Evolutionary conservation across 2,329 filamentous ascomycete species (phyloP).

Genomic region (Magnaporthiopsis rhizophila): DNA sequence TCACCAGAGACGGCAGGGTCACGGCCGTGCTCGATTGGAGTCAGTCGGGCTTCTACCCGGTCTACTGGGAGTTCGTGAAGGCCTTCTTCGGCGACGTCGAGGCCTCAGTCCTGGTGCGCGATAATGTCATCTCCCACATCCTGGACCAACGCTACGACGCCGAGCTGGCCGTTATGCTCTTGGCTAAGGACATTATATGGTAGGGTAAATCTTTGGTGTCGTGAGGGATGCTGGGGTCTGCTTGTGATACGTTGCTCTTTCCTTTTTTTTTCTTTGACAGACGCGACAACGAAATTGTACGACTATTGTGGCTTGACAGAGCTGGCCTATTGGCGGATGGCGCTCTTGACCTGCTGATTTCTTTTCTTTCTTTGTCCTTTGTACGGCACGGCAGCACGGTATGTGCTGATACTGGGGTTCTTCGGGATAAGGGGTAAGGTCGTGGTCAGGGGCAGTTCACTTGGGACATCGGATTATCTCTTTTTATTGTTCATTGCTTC

Average conservation of each 20-base stretch:
- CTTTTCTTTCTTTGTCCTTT: not conserved
- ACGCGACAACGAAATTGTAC: not conserved
- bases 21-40: conserved; percentile 10
- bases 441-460: not conserved
- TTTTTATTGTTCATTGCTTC: not conserved
- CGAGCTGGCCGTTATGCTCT: conserved; percentile 9
- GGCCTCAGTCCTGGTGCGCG: conserved; percentile 6
- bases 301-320: not conserved
- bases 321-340: not conserved
- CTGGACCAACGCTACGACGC: conserved; percentile 5
- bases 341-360: not conserved
- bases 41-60: conserved; percentile 11
- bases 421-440: not conserved
- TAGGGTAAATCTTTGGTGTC: not conserved
- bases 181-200: conserved; percentile 10
- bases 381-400: not conserved
- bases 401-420: not conserved
- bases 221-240: too few relatives aligned
- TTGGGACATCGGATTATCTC: not conserved
- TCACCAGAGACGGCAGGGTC: conserved; percentile 8
- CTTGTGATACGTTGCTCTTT: too few relatives aligned
- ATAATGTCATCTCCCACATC: conserved; percentile 4
- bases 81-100: conserved; percentile 9
- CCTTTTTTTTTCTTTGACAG: not conserved
- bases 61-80: conserved; percentile 13